phyloP scores from a whole-genome alignment of 1,139 yeast genomes.

The Pichia sp. region DNA sequence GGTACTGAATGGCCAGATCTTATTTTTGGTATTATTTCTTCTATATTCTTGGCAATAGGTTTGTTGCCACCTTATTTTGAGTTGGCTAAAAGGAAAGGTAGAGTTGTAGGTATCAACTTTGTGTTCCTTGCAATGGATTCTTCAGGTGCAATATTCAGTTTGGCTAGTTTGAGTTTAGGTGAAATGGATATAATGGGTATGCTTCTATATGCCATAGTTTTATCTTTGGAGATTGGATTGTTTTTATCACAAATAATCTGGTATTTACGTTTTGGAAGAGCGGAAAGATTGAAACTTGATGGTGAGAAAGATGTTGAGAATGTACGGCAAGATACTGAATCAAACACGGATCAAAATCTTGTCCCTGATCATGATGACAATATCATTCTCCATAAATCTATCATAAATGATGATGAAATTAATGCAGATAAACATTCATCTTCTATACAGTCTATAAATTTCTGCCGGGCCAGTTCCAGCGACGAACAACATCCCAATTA shows the following conservation, averaged over 20 bases:
- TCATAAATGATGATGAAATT: background rate
- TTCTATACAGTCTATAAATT: slow-evolving; percentile 1
- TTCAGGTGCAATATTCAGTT: slow-evolving; percentile 45
- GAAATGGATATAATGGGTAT: slow-evolving; percentile 45
- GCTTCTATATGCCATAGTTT: slow-evolving; percentile 43
- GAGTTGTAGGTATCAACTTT: slow-evolving; percentile 58
- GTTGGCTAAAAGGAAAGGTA: slow-evolving; percentile 66
- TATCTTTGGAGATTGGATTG: slow-evolving; percentile 45
- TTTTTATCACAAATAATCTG: slow-evolving; percentile 41
- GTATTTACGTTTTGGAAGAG: slow-evolving; percentile 33
- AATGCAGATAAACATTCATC: background rate
- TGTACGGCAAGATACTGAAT: too few relatives aligned
- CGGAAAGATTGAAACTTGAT: slow-evolving; percentile 1
- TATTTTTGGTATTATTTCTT: slow-evolving; percentile 58
- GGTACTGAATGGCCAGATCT: slow-evolving; percentile 49
- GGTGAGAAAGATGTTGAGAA: background rate
- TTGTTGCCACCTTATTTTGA: slow-evolving; percentile 86
- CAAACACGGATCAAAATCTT: background rate
- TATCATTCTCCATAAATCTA: background rate
- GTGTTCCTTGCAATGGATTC: slow-evolving; percentile 44
- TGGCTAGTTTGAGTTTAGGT: slow-evolving; percentile 45
- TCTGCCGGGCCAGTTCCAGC: slow-evolving; percentile 26
- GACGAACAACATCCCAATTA: slow-evolving; percentile 25
- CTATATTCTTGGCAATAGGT: slow-evolving; percentile 68
- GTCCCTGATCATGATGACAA: background rate